Conservation (phyloP, 2,329 filamentous ascomycete species). For the Cylindrodendrum hubeiense region DNA sequence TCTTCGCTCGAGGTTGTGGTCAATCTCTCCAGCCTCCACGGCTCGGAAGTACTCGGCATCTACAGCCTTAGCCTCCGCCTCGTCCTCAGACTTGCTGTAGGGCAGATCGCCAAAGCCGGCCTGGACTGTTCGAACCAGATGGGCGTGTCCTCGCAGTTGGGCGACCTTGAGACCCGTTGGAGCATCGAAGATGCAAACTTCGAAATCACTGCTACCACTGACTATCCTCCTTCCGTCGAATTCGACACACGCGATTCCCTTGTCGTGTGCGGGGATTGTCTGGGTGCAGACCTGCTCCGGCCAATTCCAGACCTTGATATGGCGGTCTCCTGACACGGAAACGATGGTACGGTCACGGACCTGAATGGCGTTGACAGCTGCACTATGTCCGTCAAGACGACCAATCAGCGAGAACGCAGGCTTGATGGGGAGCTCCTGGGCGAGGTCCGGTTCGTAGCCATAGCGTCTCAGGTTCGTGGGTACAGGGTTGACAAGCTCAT, state of each 20-base stretch:
- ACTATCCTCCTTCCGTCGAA: slow-evolving; percentile 95
- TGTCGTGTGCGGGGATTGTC: slow-evolving; percentile 88
- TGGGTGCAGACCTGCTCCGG: slow-evolving; percentile 80
- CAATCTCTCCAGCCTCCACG: slow-evolving; percentile 63
- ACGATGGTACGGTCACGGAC: slow-evolving; percentile 88
- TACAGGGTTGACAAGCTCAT: slow-evolving; percentile 63
- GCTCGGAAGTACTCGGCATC: slow-evolving; percentile 80
- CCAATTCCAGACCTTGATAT: slow-evolving; percentile 96
- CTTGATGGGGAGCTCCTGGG: slow-evolving; percentile 62
- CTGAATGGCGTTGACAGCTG: slow-evolving; percentile 96
- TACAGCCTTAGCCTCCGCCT: slow-evolving; percentile 77
- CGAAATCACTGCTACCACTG: slow-evolving; percentile 95
- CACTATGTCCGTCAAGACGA: slow-evolving; percentile 84
- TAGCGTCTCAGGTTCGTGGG: slow-evolving; percentile 65
- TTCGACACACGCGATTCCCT: slow-evolving; percentile 97
- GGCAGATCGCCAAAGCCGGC: slow-evolving; percentile 92
- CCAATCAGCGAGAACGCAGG: slow-evolving; percentile 83
- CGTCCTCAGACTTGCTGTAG: slow-evolving; percentile 81
- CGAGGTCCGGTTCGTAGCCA: slow-evolving; percentile 63
- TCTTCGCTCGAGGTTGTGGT: slow-evolving; percentile 49
- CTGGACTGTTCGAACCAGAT: slow-evolving; percentile 93
- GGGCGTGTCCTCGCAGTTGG: slow-evolving; percentile 83
- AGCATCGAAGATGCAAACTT: slow-evolving; percentile 94
- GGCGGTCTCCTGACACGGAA: slow-evolving; percentile 92
- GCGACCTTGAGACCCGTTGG: slow-evolving; percentile 89